Evolutionary conservation across 1,139 yeast species (phyloP).

Genomic region (Yamadazyma dendronema): DNA sequence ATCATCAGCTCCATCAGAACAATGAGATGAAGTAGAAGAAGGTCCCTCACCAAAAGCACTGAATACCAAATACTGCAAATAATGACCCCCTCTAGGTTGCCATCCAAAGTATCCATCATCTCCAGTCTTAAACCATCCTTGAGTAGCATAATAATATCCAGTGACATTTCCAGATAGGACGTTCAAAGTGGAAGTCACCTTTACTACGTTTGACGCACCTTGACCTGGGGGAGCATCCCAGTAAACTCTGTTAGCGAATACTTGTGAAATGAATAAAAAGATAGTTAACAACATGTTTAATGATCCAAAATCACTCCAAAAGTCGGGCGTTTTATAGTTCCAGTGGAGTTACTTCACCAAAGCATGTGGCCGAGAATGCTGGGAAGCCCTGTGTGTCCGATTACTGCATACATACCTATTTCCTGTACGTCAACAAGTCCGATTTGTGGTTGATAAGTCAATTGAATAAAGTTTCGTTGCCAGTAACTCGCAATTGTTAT

Average conservation of each 20-base stretch:
- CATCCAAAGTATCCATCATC: slow-evolving; percentile 9
- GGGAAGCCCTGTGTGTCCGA: too few relatives aligned
- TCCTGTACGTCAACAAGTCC: too few relatives aligned
- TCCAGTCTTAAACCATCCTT: slow-evolving; percentile 4
- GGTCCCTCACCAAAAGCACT: slow-evolving; percentile 11
- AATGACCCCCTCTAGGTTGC: slow-evolving; percentile 8
- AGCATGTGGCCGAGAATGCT: too few relatives aligned
- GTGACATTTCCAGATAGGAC: slow-evolving; percentile 7
- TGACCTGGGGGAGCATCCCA: neutral
- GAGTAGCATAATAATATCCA: slow-evolving; percentile 10
- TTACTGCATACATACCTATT: too few relatives aligned
- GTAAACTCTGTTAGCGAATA: neutral
- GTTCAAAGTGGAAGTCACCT: slow-evolving; percentile 4
- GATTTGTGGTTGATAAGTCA: too few relatives aligned
- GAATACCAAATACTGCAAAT: slow-evolving; percentile 5
- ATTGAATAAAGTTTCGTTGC: too few relatives aligned
- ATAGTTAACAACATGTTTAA: neutral
- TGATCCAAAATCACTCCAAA: neutral
- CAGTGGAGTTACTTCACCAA: too few relatives aligned
- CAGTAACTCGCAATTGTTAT: too few relatives aligned
- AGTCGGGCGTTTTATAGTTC: too few relatives aligned
- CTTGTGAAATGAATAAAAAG: neutral
- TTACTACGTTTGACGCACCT: slow-evolving; percentile 6
- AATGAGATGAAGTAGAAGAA: slow-evolving; percentile 4
- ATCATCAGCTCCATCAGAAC: slow-evolving; percentile 13